Conservation (phyloP, 73 alveolate genomes). For the Blepharisma japonicum region DNA sequence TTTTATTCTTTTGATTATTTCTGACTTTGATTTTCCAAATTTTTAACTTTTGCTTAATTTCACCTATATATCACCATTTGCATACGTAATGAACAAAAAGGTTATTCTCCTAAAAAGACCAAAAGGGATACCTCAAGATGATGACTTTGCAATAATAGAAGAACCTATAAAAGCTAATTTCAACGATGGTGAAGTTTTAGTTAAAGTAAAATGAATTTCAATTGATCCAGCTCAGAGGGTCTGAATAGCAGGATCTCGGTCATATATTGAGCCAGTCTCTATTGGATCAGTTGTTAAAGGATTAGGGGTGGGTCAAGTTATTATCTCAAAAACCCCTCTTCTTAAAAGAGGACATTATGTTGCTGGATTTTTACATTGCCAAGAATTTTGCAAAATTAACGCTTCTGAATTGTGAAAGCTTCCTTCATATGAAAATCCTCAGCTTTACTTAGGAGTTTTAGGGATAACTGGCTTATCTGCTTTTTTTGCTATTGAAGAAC, state of each 20-base stretch:
- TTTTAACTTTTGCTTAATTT: neutral
- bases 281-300: slow-evolving; percentile 36
- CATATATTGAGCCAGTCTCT: slow-evolving; percentile 45
- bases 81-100: slow-evolving; percentile 1
- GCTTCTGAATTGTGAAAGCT: neutral
- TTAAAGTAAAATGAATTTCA: neutral
- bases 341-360: slow-evolving; percentile 23
- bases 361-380: slow-evolving; percentile 30
- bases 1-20: too few relatives aligned
- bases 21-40: too few relatives aligned
- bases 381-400: slow-evolving; percentile 2
- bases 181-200: slow-evolving; percentile 23
- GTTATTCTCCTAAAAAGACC: slow-evolving; percentile 19
- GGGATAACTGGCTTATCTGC: slow-evolving; percentile 27
- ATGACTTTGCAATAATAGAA: slow-evolving; percentile 20
- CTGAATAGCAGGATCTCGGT: slow-evolving; percentile 23
- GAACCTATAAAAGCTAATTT: neutral
- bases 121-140: slow-evolving; percentile 13
- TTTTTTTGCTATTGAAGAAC: neutral
- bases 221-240: slow-evolving; percentile 30
- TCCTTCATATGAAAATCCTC: neutral
- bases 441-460: slow-evolving; percentile 15
- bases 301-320: slow-evolving; percentile 38
- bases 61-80: neutral
- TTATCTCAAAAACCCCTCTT: slow-evolving; percentile 29